Percentiles rank a stretch among this genome's conserved stretches.
Conservation (phyloP, 345 rosid species). For the Melastoma malabathricum region DNA sequence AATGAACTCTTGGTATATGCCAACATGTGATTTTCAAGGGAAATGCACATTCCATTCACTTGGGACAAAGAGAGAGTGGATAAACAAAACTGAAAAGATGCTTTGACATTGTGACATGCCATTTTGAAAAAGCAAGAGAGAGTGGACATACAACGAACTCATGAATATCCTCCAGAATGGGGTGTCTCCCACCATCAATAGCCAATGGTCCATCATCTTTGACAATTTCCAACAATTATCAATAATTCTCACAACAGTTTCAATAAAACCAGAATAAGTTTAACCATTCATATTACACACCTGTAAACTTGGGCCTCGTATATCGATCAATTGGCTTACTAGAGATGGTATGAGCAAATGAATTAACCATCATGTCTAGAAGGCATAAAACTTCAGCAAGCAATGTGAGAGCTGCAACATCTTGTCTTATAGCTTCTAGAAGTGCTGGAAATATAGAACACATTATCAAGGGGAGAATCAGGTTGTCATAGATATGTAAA, state of each 20-base stretch:
- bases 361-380: constrained; percentile 88
- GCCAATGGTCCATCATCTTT: constrained; percentile 86
- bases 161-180: constrained; percentile 81
- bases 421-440: constrained; percentile 67
- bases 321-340: constrained; percentile 77
- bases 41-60: too few relatives aligned
- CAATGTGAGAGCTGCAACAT: constrained; percentile 60
- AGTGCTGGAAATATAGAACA: constrained; percentile 39
- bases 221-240: constrained; percentile 10
- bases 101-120: not conserved
- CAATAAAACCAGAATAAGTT: not conserved
- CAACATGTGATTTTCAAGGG: too few relatives aligned
- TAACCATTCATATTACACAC: constrained; percentile 21
- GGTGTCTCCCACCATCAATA: constrained; percentile 94
- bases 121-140: constrained; percentile 2
- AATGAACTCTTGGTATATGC: not conserved
- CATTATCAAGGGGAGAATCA: not conserved
- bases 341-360: constrained; percentile 82
- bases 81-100: not conserved
- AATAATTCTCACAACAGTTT: constrained; percentile 8
- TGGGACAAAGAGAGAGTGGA: not conserved
- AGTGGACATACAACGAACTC: constrained; percentile 52
- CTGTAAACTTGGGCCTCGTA: constrained; percentile 73
- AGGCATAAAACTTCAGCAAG: constrained; percentile 93
- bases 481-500: too few relatives aligned